Conservation (phyloP, 208 protist species). For the Crithidia sp. region DNA sequence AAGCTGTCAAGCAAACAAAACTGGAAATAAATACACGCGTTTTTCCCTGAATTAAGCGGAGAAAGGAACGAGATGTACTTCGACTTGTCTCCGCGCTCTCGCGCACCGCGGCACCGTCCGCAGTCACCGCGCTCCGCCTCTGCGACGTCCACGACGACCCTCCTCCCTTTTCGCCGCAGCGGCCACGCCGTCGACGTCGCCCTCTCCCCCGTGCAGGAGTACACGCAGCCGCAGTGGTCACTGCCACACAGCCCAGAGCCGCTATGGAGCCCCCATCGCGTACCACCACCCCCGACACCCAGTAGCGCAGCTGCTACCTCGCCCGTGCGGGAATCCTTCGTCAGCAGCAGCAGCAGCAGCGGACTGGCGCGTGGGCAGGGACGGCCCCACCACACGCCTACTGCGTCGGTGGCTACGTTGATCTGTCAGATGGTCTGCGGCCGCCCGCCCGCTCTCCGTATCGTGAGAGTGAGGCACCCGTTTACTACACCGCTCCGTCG, state of each 20-base stretch:
- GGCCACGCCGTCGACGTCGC: slow-evolving; percentile 28
- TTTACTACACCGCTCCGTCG: too few species aligned
- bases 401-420: not conserved
- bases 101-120: not conserved
- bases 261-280: not conserved
- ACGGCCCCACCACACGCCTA: not conserved
- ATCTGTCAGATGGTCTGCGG: not conserved
- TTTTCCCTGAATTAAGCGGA: too few species aligned
- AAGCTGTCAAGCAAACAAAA: not conserved
- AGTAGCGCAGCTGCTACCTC: not conserved
- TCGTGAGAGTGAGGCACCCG: not conserved
- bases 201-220: slow-evolving; percentile 22
- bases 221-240: slow-evolving; percentile 24
- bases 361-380: not conserved
- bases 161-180: slow-evolving; percentile 40
- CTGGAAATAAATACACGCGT: not conserved
- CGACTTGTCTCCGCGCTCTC: not conserved
- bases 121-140: not conserved
- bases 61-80: slow-evolving; percentile 3
- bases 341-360: slow-evolving; percentile 1
- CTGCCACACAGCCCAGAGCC: not conserved
- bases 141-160: slow-evolving; percentile 11
- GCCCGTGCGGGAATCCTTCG: not conserved
- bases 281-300: not conserved
- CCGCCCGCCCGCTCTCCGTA: not conserved